Evolutionary conservation across 1,284 basidiomycete species (phyloP).

Genomic region (Puccinia coronata): DNA sequence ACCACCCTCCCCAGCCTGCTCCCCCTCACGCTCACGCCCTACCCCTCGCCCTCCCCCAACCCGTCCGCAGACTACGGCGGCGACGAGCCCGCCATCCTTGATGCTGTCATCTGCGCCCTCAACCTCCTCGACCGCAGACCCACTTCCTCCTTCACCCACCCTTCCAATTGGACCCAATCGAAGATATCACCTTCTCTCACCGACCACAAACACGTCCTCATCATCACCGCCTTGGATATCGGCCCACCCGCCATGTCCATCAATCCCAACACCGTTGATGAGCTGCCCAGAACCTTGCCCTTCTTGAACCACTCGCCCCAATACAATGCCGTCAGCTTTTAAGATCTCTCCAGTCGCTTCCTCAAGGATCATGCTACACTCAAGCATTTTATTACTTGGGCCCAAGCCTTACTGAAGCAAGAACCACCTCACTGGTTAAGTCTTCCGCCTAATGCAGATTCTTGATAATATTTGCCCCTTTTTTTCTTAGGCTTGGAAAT

Average conservation of each 20-base stretch:
- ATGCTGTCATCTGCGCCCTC: constrained; percentile 34
- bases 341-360: constrained; percentile 19
- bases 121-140: constrained; percentile 35
- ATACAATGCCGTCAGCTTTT: too few species aligned
- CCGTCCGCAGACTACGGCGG: constrained; percentile 10
- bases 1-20: constrained; percentile 14
- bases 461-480: too few species aligned
- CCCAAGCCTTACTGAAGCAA: too few species aligned
- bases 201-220: constrained; percentile 35
- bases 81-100: constrained; percentile 35
- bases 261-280: too few species aligned
- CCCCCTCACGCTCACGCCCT: background rate
- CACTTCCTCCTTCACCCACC: background rate
- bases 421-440: too few species aligned
- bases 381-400: too few species aligned
- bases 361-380: constrained; percentile 22
- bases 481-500: too few species aligned
- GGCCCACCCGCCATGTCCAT: constrained; percentile 5
- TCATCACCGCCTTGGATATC: constrained; percentile 36
- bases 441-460: too few species aligned
- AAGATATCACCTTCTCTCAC: background rate
- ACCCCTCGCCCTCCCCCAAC: background rate
- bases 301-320: too few species aligned
- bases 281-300: too few species aligned
- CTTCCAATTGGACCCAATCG: background rate